A percentile compares a stretch with the other conserved stretches of the same genome.
These are phyloP conservation scores for Ramularia endophylla DNA, from an alignment of 2,329 filamentous ascomycete genomes.

Conservation along the genomic window DNA sequence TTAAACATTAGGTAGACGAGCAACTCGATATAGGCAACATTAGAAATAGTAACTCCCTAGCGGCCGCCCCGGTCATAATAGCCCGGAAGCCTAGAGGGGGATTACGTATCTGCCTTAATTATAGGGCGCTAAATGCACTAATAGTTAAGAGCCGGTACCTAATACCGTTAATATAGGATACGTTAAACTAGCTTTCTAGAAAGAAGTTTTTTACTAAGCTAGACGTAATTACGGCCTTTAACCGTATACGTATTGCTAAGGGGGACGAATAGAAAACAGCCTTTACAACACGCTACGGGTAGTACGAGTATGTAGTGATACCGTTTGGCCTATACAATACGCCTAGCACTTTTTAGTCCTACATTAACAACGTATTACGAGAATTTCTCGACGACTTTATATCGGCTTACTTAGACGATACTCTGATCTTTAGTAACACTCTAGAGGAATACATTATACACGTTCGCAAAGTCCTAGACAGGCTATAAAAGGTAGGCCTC, in stretches of 20 bases:
- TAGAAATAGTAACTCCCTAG: no score
- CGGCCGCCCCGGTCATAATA: neutral
- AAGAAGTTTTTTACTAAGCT: no score
- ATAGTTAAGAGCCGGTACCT: neutral
- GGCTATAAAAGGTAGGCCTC: neutral
- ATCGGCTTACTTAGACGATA: neutral
- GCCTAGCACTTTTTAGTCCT: no score
- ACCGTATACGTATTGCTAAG: no score
- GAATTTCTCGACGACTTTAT: neutral
- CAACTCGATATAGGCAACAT: neutral
- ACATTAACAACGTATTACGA: no score
- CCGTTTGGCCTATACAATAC: no score
- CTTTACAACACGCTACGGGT: neutral
- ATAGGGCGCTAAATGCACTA: neutral
- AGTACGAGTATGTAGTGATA: constrained; percentile 1
- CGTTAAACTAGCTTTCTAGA: no score
- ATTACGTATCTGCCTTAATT: constrained; percentile 1
- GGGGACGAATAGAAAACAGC: constrained; percentile 1
- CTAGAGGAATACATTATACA: neutral
- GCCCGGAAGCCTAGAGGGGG: constrained; percentile 1
- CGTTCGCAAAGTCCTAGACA: neutral
- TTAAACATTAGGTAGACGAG: neutral
- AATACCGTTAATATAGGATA: neutral
- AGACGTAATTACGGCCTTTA: no score
- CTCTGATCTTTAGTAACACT: neutral